Evolutionary conservation across 2,329 filamentous ascomycete species (phyloP).

Genomic region (Hymenoscyphus linearis): DNA sequence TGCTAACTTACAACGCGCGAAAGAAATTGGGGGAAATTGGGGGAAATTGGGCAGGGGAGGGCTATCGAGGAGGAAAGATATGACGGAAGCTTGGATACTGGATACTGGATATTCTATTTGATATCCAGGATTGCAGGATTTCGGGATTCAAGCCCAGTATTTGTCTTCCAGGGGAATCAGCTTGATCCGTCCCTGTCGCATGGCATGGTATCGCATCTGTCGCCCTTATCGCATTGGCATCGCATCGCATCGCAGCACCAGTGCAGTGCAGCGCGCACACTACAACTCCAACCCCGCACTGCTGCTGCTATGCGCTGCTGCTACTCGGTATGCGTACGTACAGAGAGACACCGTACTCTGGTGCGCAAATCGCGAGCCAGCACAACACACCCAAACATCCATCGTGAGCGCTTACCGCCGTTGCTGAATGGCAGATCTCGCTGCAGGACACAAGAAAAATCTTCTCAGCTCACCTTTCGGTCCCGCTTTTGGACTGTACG

Average conservation of each 20-base stretch:
- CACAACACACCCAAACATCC: background rate
- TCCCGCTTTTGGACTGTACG: constrained; percentile 22
- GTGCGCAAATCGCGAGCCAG: background rate
- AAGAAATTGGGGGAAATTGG: constrained; percentile 6
- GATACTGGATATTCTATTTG: too few species aligned
- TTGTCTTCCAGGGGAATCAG: background rate
- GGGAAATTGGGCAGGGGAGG: too few species aligned
- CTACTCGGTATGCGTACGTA: too few species aligned
- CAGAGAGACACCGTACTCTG: background rate
- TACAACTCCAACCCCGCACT: background rate
- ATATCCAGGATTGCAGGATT: too few species aligned
- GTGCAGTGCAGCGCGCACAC: too few species aligned
- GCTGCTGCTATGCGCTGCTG: too few species aligned
- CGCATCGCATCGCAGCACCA: background rate
- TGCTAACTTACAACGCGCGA: background rate
- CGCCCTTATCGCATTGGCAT: too few species aligned
- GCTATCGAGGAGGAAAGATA: background rate
- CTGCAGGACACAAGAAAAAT: background rate
- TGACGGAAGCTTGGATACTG: background rate
- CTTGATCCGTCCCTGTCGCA: background rate
- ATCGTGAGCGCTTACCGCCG: background rate
- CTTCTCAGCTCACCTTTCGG: constrained; percentile 24
- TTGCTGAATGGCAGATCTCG: background rate
- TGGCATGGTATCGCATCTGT: too few species aligned
- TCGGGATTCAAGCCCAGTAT: too few species aligned